Evolutionary conservation across 2,329 filamentous ascomycete genomes (phyloP), one percentile per base, ranked within the genome.

Genomic region (Colletotrichum horii): DNA sequence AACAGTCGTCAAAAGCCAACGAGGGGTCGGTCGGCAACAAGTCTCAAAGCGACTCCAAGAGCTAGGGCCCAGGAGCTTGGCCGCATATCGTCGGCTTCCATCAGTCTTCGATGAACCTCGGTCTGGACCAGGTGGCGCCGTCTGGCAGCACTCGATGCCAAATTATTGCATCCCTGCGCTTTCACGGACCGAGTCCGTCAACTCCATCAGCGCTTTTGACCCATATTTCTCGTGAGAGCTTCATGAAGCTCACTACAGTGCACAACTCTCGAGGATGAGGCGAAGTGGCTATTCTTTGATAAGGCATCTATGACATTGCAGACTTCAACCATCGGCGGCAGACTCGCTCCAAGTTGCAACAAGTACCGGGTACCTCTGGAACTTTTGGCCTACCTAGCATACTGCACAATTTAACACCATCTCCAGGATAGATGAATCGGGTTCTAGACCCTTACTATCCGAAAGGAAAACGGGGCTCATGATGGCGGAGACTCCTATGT

Each of bases 11-110:
- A 48, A 62, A 11, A 36, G 61, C 32, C 32, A 65, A 55, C 73
- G 58, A 64, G 73, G 58, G 70, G 64, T 60, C 56, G 73, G 16
- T 58, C 14, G 70, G 64, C 70, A 68, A 60, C 61, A 68, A 48
- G 43, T 75, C 32, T 24, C 26, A 32, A 68, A 34, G 34, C 32
- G 43, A 48, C 43, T 38, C 36, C 36, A 26, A 65, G 58, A 71
- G 68, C 68, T 75, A 38, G 68, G 72, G 55, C 32, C 14, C 12
- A 22, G 16, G 58, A 75, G 71, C 66, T 76, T 60, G 70, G 74
- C 65, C 74, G 74, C 74, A 76, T 76, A 76, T 74, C 71, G 61
- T 76, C 74, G 74, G 74, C 74, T 75, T 73, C 73, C 22, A 48
- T 56, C 43, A 52, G 43, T 15, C 22, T 52, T 62, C 68, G 9